Conservation (phyloP, 2,329 filamentous ascomycete genomes). For the Zymoseptoria tritici region DNA sequence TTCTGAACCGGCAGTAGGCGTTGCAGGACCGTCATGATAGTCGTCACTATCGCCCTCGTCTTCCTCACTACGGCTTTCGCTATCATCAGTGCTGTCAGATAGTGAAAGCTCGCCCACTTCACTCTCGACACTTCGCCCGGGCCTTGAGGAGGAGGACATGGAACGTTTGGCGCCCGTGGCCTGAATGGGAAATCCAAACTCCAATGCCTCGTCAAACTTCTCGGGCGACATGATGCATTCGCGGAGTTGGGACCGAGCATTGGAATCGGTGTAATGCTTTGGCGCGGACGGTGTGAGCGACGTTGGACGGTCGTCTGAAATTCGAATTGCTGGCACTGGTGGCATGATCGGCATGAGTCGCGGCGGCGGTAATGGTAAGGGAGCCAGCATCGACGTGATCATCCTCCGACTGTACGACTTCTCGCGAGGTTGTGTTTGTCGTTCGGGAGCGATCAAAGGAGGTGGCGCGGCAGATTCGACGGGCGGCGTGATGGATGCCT, state of each 20-base stretch:
- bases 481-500: not conserved
- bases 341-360: constrained; percentile 21
- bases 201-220: constrained; percentile 91
- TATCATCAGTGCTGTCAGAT: constrained; percentile 10
- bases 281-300: constrained; percentile 5
- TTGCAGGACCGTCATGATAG: constrained; percentile 2
- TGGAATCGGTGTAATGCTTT: constrained; percentile 80
- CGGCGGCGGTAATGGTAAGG: constrained; percentile 25
- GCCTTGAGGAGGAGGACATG: constrained; percentile 16
- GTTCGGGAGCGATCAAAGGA: not conserved
- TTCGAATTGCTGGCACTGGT: constrained; percentile 9
- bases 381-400: constrained; percentile 10
- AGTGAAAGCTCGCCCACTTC: constrained; percentile 10
- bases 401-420: constrained; percentile 12
- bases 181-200: constrained; percentile 72
- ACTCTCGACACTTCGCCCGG: not conserved
- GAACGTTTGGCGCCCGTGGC: constrained; percentile 1
- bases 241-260: constrained; percentile 76
- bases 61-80: not conserved
- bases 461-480: not conserved
- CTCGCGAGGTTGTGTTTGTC: constrained; percentile 1
- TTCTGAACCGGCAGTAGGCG: constrained; percentile 8
- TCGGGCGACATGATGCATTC: constrained; percentile 82
- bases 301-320: not conserved
- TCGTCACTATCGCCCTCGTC: constrained; percentile 9